These are phyloP conservation scores for Chaetoceros muelleri DNA, from an alignment of 108 stramenopile species.

Conservation along the genomic window DNA sequence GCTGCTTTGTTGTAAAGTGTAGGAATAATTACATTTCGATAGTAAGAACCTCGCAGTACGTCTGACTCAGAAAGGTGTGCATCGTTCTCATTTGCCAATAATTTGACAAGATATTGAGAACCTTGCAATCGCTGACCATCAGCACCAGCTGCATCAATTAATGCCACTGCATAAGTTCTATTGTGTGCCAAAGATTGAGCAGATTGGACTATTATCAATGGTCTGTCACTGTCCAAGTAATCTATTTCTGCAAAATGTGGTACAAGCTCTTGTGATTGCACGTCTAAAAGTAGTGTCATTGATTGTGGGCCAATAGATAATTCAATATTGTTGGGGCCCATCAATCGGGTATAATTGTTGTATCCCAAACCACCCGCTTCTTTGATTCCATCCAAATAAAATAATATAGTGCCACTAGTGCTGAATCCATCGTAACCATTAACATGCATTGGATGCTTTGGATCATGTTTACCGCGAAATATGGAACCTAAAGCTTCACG, in stretches of 20 bases:
- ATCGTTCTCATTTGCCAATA: slow-evolving; percentile 10
- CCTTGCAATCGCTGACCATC: slow-evolving; percentile 29
- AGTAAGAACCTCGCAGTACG: slow-evolving; percentile 10
- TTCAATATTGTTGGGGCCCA: slow-evolving; percentile 39
- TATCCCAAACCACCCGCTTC: slow-evolving; percentile 10
- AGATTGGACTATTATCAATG: slow-evolving; percentile 50
- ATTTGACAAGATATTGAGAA: slow-evolving; percentile 32
- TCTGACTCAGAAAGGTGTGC: slow-evolving; percentile 1
- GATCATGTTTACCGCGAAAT: slow-evolving; percentile 20
- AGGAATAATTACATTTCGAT: slow-evolving; percentile 21
- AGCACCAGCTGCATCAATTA: slow-evolving; percentile 29
- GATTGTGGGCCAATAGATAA: slow-evolving; percentile 33
- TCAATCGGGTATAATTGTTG: slow-evolving; percentile 12
- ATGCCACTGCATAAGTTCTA: slow-evolving; percentile 54
- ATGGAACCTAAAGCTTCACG: slow-evolving; percentile 15
- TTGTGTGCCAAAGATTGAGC: slow-evolving; percentile 46
- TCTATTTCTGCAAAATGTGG: slow-evolving; percentile 68
- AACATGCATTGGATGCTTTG: slow-evolving; percentile 31
- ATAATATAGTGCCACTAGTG: slow-evolving; percentile 61
- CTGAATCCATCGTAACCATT: slow-evolving; percentile 77
- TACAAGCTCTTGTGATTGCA: slow-evolving; percentile 27
- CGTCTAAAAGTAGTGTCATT: slow-evolving; percentile 54
- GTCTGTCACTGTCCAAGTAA: slow-evolving; percentile 38
- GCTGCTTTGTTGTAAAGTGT: slow-evolving; percentile 32
- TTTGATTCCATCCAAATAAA: slow-evolving; percentile 62